Conservation (phyloP, 1,284 basidiomycete species). For the Coriolopsis trogii region DNA sequence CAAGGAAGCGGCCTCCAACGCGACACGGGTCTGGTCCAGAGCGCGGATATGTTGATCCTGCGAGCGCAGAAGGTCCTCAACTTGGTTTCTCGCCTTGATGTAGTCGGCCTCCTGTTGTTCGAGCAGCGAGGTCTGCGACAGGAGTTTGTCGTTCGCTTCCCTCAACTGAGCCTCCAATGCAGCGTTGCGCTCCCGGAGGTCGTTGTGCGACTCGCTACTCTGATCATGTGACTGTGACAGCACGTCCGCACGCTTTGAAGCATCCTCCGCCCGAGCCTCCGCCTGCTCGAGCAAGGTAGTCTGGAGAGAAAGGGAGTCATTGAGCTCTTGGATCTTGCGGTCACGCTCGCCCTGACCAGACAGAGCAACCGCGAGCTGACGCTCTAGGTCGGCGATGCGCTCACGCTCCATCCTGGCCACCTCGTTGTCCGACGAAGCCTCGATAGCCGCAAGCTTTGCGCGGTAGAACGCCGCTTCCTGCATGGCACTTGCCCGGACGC, state of each 20-base stretch:
- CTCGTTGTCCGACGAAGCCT: conserved; percentile 71
- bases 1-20: conserved; percentile 74
- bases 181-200: conserved; percentile 71
- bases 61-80: conserved; percentile 70
- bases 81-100: conserved; percentile 62
- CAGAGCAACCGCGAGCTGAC: conserved; percentile 69
- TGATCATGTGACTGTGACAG: conserved; percentile 83
- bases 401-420: conserved; percentile 73
- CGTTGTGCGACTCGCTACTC: conserved; percentile 69
- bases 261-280: conserved; percentile 81
- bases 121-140: conserved; percentile 75
- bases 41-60: conserved; percentile 86
- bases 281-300: conserved; percentile 80
- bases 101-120: conserved; percentile 85
- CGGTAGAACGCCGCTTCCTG: conserved; percentile 98
- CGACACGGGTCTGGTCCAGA: conserved; percentile 83
- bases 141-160: conserved; percentile 79
- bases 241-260: conserved; percentile 79
- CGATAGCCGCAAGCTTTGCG: conserved; percentile 88
- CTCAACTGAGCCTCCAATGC: conserved; percentile 71
- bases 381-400: conserved; percentile 81
- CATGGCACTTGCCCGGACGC: conserved; percentile 76
- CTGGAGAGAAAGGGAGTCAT: conserved; percentile 75
- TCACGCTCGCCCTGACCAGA: conserved; percentile 71
- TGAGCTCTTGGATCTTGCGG: conserved; percentile 73